phyloP scores from a whole-genome alignment of 148 eudicot species.

The Chenopodium quinoa region DNA sequence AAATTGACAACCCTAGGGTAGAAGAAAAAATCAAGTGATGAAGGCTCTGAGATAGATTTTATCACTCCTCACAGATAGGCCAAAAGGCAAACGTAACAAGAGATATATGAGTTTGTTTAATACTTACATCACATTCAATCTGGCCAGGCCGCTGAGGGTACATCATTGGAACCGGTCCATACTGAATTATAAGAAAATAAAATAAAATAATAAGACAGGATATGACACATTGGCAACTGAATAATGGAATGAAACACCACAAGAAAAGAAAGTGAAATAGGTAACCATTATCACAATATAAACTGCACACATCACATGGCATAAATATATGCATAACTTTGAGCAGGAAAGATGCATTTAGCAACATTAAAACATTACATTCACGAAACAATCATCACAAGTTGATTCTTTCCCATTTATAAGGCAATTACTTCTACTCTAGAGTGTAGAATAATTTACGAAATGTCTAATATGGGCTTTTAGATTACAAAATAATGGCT shows the following conservation, averaged over 20 bases:
- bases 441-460: too few relatives aligned
- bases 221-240: slow-evolving; percentile 1
- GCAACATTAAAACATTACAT: too few relatives aligned
- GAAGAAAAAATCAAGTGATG: not conserved
- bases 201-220: not conserved
- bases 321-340: not conserved
- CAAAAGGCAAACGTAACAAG: slow-evolving; percentile 13
- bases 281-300: too few relatives aligned
- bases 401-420: too few relatives aligned
- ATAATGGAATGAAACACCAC: not conserved
- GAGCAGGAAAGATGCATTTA: not conserved
- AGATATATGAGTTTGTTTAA: not conserved
- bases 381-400: too few relatives aligned
- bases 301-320: not conserved
- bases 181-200: slow-evolving; percentile 29
- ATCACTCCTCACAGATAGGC: not conserved
- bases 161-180: slow-evolving; percentile 47
- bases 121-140: slow-evolving; percentile 84
- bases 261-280: not conserved
- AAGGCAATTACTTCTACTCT: too few relatives aligned
- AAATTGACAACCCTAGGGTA: not conserved
- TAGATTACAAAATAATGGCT: too few relatives aligned
- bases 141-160: slow-evolving; percentile 95
- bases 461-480: too few relatives aligned
- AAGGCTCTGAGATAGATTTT: not conserved